Evolutionary conservation across 164 flowering plant species (phyloP), one percentile per base, ranked within the genome.

Genomic region (Liriodendron chinense): DNA sequence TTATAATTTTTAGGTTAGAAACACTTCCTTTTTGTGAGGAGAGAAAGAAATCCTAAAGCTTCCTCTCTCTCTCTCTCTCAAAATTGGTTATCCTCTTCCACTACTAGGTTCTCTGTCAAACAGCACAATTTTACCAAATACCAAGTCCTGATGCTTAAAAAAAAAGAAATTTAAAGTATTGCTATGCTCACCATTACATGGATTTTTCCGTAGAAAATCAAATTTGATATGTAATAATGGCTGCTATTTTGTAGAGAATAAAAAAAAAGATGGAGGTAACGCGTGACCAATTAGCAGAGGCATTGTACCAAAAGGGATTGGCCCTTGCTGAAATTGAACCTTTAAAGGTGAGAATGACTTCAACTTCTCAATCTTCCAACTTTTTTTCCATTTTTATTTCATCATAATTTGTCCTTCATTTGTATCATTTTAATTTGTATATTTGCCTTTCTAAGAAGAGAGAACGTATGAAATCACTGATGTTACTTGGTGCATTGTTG

Each of bases 281-380:
- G 4, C 92, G 96, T 70, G 96, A 93, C 75, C 94, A 92, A 59
- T 80, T 92, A 69, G 88, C 87, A 18, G 94, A 91, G 76, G 98
- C 99, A 48, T 76, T 96, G n/a, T 96, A 96, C 87, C 90, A 86
- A 72, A 96, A 96, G 82, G 99, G 98, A 65, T 65, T 96, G 21
- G 94, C 97, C 50, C 82, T 93, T 75, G 86, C 83, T n/a, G 94
- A 89, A 78, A 82, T 91, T 74, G 94, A 87, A 71, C 70, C 78
- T 63, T 57, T 86, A 22, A 83, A 90, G 92, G 99, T 91, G 70
- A 16, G 72, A 25, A 47, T 64, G 43, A 34, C 43, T 34, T 34
- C 43, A 3, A 34, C 43, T 34, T 34, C 43, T 34, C 43, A 34
- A 34, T 34, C 43, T 34, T 34, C 12, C 13, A 16, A 23, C 47